Conservation (phyloP, 305 asterid genomes). For the Fraxinus sp. region DNA sequence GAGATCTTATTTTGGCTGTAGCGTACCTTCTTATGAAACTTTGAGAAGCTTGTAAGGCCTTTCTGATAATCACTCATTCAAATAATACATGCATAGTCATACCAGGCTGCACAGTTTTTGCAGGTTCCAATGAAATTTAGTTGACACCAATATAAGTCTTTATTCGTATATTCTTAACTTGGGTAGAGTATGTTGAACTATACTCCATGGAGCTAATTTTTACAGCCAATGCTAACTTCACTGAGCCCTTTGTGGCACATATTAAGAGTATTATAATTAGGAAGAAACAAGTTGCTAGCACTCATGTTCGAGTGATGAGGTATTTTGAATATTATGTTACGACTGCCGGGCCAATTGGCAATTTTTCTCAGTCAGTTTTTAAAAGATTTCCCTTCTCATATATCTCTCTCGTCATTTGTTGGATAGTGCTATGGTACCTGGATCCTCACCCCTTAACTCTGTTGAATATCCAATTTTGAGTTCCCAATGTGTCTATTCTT, state of each 20-base stretch:
- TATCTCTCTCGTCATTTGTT: neutral
- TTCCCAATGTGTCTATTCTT: neutral
- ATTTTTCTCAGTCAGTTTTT: neutral
- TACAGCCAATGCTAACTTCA: neutral
- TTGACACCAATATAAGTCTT: neutral
- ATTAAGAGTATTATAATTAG: neutral
- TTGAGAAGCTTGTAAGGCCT: neutral
- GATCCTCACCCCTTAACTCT: neutral
- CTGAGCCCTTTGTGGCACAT: neutral
- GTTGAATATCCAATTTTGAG: neutral
- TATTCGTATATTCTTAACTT: neutral
- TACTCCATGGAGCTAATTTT: slow-evolving; percentile 1
- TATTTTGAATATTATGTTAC: neutral
- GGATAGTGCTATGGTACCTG: neutral
- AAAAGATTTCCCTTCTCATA: neutral
- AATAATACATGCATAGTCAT: neutral
- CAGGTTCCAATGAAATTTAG: neutral
- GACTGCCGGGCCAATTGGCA: neutral
- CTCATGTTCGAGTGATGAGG: neutral
- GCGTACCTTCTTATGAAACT: neutral
- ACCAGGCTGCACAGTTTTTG: neutral
- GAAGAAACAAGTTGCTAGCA: neutral
- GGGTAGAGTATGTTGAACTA: neutral
- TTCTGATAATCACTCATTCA: neutral
- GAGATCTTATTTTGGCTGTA: neutral